Evolutionary conservation across 805 yeast genomes (phyloP).

Genomic region (Candida maesae): DNA sequence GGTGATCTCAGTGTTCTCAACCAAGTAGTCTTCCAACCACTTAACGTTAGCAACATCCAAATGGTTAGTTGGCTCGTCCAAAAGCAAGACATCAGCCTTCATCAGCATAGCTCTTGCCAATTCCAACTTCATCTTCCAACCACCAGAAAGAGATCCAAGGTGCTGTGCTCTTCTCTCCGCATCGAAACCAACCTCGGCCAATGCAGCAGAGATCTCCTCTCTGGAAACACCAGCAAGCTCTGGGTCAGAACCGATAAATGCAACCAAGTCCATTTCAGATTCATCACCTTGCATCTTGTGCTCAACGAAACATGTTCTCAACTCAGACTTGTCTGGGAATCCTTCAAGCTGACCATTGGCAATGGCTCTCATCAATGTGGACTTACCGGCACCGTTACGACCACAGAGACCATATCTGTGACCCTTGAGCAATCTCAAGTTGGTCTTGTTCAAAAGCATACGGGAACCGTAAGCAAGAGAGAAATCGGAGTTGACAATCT

Average conservation of each 20-base stretch:
- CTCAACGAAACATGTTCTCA: slow-evolving; percentile 95
- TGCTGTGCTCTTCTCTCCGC: slow-evolving; percentile 85
- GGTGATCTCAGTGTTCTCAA: slow-evolving; percentile 80
- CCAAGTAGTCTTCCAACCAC: slow-evolving; percentile 89
- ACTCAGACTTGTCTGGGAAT: slow-evolving; percentile 83
- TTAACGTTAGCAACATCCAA: slow-evolving; percentile 90
- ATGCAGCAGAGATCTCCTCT: slow-evolving; percentile 71
- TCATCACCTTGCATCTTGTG: slow-evolving; percentile 95
- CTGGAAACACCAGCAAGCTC: slow-evolving; percentile 62
- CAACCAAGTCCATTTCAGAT: slow-evolving; percentile 82
- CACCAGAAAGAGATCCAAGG: slow-evolving; percentile 95
- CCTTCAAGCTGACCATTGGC: slow-evolving; percentile 97
- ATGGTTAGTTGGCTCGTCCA: slow-evolving; percentile 99
- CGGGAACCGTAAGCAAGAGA: slow-evolving; percentile 97
- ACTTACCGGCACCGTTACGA: slow-evolving; percentile 98
- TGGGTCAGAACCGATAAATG: slow-evolving; percentile 86
- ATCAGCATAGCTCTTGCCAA: slow-evolving; percentile 98
- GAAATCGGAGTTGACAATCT: slow-evolving; percentile 90
- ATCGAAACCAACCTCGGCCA: slow-evolving; percentile 85
- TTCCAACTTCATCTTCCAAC: slow-evolving; percentile 99
- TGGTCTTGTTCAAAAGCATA: slow-evolving; percentile 93
- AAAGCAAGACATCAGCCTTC: slow-evolving; percentile 90
- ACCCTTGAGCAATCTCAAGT: slow-evolving; percentile 81
- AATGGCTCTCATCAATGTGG: slow-evolving; percentile 94
- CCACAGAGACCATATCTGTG: slow-evolving; percentile 98